Evolutionary conservation across 73 alveolate genomes (phyloP), one percentile per base, ranked within the genome.

Genomic region (Durusdinium trenchii): DNA sequence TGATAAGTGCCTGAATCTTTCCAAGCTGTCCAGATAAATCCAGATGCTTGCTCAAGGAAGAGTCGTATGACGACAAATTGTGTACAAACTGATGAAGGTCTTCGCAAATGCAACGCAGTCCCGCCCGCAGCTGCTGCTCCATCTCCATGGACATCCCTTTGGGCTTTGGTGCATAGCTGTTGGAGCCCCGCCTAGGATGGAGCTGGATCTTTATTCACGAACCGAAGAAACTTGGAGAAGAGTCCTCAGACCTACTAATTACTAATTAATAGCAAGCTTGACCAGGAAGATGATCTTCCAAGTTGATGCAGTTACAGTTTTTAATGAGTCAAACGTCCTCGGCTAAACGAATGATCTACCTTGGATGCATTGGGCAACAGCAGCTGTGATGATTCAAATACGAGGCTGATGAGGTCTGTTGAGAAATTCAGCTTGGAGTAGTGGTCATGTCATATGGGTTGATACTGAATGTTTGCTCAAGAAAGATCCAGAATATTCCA

Each of bases 41-140:
- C 73, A 60, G 1, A 32, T 2, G 30, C 30, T 0, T 23, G 4
- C n/a, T 2, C 73, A 60, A 23, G 0, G 18, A 60, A 23, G 30
- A 32, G 73, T 23, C n/a, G n/a, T 57, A 57, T 23, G 23, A 57
- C 69, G 50, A 4, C 47, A 46, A 35, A 69, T 5, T 6, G 6
- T 20, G 23, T 20, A 3, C 47, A 35, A n/a, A n/a, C 48, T 62
- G 78, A 62, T 12, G 78, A 62, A 14, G n/a, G n/a, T n/a, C n/a
- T n/a, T n/a, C 18, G 30, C 73, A 60, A 60, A 60, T 23, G 30
- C 30, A 23, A 0, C 30, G n/a, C 73, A 60, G 73, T 23, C n/a
- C n/a, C 73, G 71, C 98, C 98, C 50, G 67, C 76, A 91, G 85
- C 43, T 48, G 61, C 48, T 69, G 89, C 76, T 91, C 98, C 79